Conservation (phyloP, 495 filamentous ascomycete species). For the Tirmania nivea region DNA sequence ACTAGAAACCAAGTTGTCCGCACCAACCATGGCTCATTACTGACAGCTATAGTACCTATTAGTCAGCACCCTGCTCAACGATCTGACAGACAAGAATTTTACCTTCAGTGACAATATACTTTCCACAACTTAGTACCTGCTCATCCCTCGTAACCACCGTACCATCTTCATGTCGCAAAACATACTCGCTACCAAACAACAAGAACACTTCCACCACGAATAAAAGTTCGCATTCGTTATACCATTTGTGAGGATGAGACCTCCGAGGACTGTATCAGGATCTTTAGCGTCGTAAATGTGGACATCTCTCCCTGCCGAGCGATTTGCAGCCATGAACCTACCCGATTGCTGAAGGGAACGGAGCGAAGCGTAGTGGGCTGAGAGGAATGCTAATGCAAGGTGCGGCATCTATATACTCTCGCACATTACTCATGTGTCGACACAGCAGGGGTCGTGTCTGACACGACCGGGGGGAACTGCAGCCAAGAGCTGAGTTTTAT, state of each 20-base stretch:
- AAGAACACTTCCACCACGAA: conserved; percentile 19
- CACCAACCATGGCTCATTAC: conserved; percentile 1
- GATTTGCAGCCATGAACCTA: conserved; percentile 4
- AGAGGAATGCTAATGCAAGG: no score
- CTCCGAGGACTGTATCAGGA: conserved; percentile 11
- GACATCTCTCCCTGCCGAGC: conserved; percentile 6
- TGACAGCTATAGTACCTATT: neutral
- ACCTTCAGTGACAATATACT: no score
- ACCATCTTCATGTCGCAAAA: conserved; percentile 12
- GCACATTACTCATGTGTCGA: no score
- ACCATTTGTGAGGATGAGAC: conserved; percentile 15
- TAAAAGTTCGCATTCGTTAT: conserved; percentile 23
- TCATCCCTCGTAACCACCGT: conserved; percentile 14
- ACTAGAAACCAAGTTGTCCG: neutral
- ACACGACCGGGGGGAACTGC: no score
- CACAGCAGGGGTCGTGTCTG: no score
- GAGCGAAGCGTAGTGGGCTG: no score
- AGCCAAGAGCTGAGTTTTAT: no score
- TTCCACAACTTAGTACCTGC: no score
- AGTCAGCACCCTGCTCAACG: no score
- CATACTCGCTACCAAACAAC: conserved; percentile 10
- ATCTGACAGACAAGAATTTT: conserved; percentile 10
- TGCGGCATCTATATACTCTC: no score
- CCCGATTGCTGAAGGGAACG: no score
- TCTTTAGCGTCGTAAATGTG: conserved; percentile 6